Evolutionary conservation across 305 asterid genomes (phyloP), one percentile per base, ranked within the genome.

Genomic region (Fraxinus dipetala): DNA sequence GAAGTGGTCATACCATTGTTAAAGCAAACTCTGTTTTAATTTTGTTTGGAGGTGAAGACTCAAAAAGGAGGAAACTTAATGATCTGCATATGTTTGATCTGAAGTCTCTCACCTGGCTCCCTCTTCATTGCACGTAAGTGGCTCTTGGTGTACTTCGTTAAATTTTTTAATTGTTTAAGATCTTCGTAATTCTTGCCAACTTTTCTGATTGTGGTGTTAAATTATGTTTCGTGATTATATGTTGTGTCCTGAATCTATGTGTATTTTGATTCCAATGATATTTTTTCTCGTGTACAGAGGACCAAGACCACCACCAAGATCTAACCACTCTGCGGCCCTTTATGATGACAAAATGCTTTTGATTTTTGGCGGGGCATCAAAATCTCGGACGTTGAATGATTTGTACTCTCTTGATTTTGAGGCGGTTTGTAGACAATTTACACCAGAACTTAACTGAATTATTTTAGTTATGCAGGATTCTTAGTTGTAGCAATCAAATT

Each of bases 81-180:
- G 99, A 96, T 86, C 89, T 96, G 73, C 98, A 96, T 84, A 96
- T 93, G 98, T 96, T 96, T 89, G 98, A 96, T 87, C 91, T 96
- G 69, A 94, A 94, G 87, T 94, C 99, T 85, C 91, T 91, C 65
- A 94, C 96, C 54, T 96, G 99, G 99, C 98, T 96, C 76, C 99
- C 99, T 63, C 98, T 96, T 86, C 94, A 91, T 89, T 96, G 99
- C 99, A 94, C 93, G 99, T 96, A 86, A 89, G 98, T 87, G 22
- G 24, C 73, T 65, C 48, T 54, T 40, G 22, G 69, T 72, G 45
- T 32, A 35, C 83, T 78, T 38, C 78, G 5, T 78, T 34, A 20
- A 72, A 20, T 38, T 22, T 77, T 51, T 22, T 77, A 79, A 48
- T 34, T 65, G 69, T 75, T 84, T 78, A 28, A 4, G 4, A 69